Percentiles rank a stretch among this genome's conserved stretches.
Conservation (phyloP, 306 rosid genomes). For the Prunus salicina region DNA sequence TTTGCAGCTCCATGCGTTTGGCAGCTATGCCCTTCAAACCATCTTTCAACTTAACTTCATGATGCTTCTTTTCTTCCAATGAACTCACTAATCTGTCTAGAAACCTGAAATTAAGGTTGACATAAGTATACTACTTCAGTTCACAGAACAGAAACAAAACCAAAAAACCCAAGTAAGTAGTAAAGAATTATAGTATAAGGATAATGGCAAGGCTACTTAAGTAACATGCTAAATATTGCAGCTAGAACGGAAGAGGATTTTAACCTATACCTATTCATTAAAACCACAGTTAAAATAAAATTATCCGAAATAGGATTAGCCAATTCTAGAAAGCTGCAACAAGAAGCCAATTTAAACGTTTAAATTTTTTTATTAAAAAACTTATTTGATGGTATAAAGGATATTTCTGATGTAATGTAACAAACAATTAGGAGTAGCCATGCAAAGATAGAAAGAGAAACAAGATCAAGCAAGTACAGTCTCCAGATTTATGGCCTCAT, state of each 20-base stretch:
- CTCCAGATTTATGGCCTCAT: neutral
- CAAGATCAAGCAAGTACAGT: neutral
- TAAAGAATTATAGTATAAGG: neutral
- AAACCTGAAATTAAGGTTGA: conserved; percentile 62
- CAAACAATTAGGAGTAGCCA: neutral
- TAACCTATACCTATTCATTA: neutral
- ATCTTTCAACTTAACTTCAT: conserved; percentile 81
- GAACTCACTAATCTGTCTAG: conserved; percentile 74
- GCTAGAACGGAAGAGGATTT: neutral
- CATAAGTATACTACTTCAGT: neutral
- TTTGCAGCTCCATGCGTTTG: conserved; percentile 88
- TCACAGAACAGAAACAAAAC: neutral
- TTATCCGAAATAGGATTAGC: neutral
- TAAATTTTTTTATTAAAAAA: neutral
- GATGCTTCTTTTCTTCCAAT: conserved; percentile 88
- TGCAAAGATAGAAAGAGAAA: neutral
- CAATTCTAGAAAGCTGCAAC: neutral
- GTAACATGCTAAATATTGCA: neutral
- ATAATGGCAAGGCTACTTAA: neutral
- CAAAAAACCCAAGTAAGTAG: conserved; percentile 8
- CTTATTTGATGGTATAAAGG: neutral
- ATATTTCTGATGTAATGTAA: neutral
- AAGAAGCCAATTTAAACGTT: neutral
- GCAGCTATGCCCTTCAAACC: conserved; percentile 76
- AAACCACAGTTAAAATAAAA: neutral